Conservation (phyloP, 2,329 filamentous ascomycete species). For the Fusarium luffae region DNA sequence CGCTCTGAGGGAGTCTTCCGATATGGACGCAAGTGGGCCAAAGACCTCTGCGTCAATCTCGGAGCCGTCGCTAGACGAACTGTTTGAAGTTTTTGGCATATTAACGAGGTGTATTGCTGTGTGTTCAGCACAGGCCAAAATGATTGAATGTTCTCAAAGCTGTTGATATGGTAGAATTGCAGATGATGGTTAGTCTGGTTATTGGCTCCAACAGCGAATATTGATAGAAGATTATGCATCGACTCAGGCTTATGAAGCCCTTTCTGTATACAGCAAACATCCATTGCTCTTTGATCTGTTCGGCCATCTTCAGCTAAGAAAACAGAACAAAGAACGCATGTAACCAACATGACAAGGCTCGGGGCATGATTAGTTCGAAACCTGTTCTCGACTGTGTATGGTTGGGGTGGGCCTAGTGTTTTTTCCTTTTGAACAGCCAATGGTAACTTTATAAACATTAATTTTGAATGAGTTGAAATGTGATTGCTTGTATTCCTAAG, state of each 20-base stretch:
- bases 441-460: neutral
- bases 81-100: neutral
- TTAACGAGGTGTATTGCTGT: neutral
- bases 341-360: neutral
- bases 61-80: too few relatives aligned
- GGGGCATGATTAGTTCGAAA: neutral
- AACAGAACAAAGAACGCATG: neutral
- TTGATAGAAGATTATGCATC: neutral
- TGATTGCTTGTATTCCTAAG: neutral
- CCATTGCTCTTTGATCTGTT: neutral
- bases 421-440: neutral
- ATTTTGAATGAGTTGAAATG: neutral
- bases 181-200: neutral
- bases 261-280: neutral
- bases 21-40: neutral
- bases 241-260: neutral
- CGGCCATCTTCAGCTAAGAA: neutral
- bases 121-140: neutral
- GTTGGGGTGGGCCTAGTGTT: neutral
- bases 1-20: neutral
- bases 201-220: neutral
- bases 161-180: neutral
- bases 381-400: neutral
- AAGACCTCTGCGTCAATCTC: slow-evolving; percentile 1
- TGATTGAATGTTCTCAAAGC: neutral